Base-by-base conservation (phyloP, 805 yeast genomes). In the Ogataea zsoltii region DNA sequence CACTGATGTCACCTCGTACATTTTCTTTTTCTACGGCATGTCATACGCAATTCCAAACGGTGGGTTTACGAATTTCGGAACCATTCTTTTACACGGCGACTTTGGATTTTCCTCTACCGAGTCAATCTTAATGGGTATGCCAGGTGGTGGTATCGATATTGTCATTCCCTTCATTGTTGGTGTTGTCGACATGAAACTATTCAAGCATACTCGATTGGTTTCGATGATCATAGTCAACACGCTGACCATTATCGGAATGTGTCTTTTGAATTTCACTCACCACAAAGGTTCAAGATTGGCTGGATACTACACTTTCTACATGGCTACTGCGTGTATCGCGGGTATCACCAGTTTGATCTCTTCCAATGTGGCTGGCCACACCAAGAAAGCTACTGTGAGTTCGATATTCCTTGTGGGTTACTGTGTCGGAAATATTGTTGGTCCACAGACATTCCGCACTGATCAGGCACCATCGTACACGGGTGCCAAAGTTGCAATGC, bases 391-490 rank as follows among this genome's bases (percentile, higher is more conserved):
- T 50, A 69, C 76, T 7, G 73, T 77, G 13, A 75, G 76, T 37
- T 80, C 82, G 3, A 62, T 78, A 25, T 72, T 75, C 33, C 69
- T 84, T 65, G 70, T 83, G 45, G 81, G 79, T 4, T 85, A 82
- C 57, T 80, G 87, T 40, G 75, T 77, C 33, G 87, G 88, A 14
- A 80, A 82, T 56, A 65, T 83, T 37, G 74, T 81, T 41, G 90
- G 90, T 4, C 88, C 91, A 6, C 88, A 83, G 62, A 72, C 86
- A 11, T 85, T 85, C 66, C 69, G 68, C 44, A 66, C 74, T 1
- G 55, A 63, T 5, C 78, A 82, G 42, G 80, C 78, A 11, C 89
- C 89, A 12, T 58, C 62, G 19, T 85, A 83, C 56, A 64, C 58
- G 7, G 45, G 51, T 19, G 55, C 57, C 13, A 53, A 53, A 31